These are phyloP conservation scores for Hirschioporus abietinus DNA, from an alignment of 768 basidiomycete species.

Conservation along the genomic window DNA sequence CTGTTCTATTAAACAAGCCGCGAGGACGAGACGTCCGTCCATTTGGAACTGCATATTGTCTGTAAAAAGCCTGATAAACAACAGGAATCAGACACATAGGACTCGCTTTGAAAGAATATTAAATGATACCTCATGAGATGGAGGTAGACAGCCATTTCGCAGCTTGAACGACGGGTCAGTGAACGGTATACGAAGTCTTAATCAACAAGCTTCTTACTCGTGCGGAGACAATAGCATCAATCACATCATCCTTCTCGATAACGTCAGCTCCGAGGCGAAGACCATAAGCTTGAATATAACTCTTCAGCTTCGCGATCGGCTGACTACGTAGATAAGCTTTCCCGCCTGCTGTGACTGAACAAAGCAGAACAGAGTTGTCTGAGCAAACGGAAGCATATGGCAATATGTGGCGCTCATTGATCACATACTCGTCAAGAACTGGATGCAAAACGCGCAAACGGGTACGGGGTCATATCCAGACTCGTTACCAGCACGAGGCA, in stretches of 20 bases:
- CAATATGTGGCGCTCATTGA: background rate
- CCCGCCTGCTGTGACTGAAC: constrained; percentile 64
- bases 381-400: constrained; percentile 1
- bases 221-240: constrained; percentile 51
- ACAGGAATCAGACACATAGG: background rate
- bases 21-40: constrained; percentile 25
- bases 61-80: constrained; percentile 47
- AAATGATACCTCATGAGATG: constrained; percentile 47
- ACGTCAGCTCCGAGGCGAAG: constrained; percentile 57
- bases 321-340: constrained; percentile 49
- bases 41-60: constrained; percentile 57
- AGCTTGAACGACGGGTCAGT: constrained; percentile 31
- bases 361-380: background rate
- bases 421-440: constrained; percentile 55
- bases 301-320: constrained; percentile 58
- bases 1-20: constrained; percentile 42
- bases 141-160: constrained; percentile 55
- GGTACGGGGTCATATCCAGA: constrained; percentile 58
- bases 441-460: constrained; percentile 74
- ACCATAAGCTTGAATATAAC: constrained; percentile 65
- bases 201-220: constrained; percentile 34
- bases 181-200: background rate
- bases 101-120: constrained; percentile 3
- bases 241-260: constrained; percentile 69
- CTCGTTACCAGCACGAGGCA: constrained; percentile 48